Evolutionary conservation across 2,329 filamentous ascomycete genomes (phyloP).

Genomic region (Phoma sp.): DNA sequence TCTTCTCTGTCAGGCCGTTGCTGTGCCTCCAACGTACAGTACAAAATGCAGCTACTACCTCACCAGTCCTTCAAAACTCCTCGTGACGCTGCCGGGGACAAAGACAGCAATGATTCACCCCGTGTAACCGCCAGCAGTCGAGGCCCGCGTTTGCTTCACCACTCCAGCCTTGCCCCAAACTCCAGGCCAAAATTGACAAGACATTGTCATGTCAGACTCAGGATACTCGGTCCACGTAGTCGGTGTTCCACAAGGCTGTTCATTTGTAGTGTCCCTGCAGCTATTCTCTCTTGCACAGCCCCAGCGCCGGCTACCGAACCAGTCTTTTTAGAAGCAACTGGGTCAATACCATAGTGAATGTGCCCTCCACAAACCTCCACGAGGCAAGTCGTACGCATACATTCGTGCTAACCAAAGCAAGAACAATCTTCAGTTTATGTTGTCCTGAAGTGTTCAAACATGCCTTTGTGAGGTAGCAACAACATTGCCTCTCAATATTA

Average conservation of each 20-base stretch:
- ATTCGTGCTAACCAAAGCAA: neutral
- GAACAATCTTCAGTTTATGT: neutral
- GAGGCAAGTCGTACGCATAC: neutral
- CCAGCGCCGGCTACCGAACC: slow-evolving; percentile 12
- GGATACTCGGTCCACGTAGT: slow-evolving; percentile 9
- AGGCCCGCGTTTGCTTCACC: slow-evolving; percentile 10
- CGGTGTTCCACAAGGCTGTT: slow-evolving; percentile 13
- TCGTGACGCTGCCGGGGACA: slow-evolving; percentile 15
- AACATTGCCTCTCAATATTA: slow-evolving; percentile 1
- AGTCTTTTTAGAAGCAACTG: neutral
- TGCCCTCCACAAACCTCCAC: neutral
- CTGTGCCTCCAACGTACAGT: slow-evolving; percentile 21
- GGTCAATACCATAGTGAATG: slow-evolving; percentile 1
- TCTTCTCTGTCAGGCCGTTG: slow-evolving; percentile 4
- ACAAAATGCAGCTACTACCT: slow-evolving; percentile 18
- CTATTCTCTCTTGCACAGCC: slow-evolving; percentile 17
- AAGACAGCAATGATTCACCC: slow-evolving; percentile 19
- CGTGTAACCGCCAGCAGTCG: slow-evolving; percentile 20
- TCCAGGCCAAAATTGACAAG: slow-evolving; percentile 6
- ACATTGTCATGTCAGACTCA: slow-evolving; percentile 10
- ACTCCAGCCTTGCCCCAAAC: slow-evolving; percentile 13
- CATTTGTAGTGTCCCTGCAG: slow-evolving; percentile 6
- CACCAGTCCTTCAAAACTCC: slow-evolving; percentile 10
- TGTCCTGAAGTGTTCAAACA: slow-evolving; percentile 1
- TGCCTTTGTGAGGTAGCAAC: neutral